Conservation (phyloP, 495 filamentous ascomycete species). For the Aspergillus sparsus region DNA sequence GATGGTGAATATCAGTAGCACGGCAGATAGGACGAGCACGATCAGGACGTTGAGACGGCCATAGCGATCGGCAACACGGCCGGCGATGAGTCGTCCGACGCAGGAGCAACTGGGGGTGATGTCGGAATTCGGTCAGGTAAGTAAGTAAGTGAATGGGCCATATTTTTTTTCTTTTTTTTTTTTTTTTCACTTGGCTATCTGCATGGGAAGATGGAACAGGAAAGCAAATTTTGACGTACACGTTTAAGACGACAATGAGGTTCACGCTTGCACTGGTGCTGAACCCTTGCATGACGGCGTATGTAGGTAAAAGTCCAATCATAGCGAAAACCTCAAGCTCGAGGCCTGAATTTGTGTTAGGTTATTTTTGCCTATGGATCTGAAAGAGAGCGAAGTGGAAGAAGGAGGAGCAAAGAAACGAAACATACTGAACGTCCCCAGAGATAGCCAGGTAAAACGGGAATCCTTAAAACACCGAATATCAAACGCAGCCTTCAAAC, state of each 20-base stretch:
- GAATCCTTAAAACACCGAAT: constrained; percentile 57
- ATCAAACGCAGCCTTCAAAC: constrained; percentile 49
- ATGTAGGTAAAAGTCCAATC: constrained; percentile 54
- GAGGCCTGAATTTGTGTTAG: constrained; percentile 28
- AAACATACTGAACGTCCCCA: constrained; percentile 41
- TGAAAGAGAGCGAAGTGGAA: neutral
- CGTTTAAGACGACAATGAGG: constrained; percentile 37
- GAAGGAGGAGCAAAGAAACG: neutral
- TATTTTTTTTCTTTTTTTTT: neutral
- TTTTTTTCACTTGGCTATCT: neutral
- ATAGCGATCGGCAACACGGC: constrained; percentile 65
- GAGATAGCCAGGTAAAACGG: constrained; percentile 40
- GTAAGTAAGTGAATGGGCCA: neutral
- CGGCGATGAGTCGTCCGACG: constrained; percentile 69
- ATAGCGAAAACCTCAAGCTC: constrained; percentile 56
- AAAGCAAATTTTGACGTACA: constrained; percentile 28
- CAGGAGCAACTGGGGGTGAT: constrained; percentile 29
- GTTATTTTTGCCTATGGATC: neutral
- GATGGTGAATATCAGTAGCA: constrained; percentile 54
- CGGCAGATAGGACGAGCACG: constrained; percentile 41
- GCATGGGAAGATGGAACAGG: neutral
- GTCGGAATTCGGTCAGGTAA: neutral
- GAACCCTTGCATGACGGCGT: constrained; percentile 44
- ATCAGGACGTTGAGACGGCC: constrained; percentile 66
- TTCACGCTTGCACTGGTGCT: constrained; percentile 36